Percentiles rank a stretch among this genome's conserved stretches.
phyloP scores from a whole-genome alignment of 2,329 filamentous ascomycete genomes.

The Parastagonospora avenae region DNA sequence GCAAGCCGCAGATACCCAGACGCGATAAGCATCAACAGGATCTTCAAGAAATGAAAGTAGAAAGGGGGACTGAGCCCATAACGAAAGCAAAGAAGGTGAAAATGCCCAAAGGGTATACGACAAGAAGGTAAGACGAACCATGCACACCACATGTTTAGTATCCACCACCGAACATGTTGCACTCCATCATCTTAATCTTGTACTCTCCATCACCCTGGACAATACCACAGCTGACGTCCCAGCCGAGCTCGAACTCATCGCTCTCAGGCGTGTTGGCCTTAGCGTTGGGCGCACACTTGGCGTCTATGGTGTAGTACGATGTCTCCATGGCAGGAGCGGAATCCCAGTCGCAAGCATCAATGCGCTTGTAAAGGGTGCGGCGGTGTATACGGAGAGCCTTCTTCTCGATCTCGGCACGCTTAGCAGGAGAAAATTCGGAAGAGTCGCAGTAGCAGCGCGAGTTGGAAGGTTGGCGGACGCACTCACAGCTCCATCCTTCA shows the following conservation, averaged over 20 bases:
- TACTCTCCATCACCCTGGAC: conserved; percentile 52
- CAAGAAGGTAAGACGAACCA: conserved; percentile 2
- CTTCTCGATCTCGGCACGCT: conserved; percentile 35
- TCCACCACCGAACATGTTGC: conserved; percentile 27
- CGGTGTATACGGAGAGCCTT: conserved; percentile 40
- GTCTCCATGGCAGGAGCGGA: conserved; percentile 51
- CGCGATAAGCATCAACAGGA: not conserved
- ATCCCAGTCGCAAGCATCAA: conserved; percentile 42
- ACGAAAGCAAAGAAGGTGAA: conserved; percentile 1
- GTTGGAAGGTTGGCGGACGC: conserved; percentile 27
- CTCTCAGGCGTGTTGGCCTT: conserved; percentile 27
- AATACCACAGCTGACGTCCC: conserved; percentile 44
- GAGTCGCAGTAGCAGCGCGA: conserved; percentile 31
- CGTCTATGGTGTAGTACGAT: conserved; percentile 47
- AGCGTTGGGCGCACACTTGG: conserved; percentile 43
- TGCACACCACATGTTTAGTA: not conserved
- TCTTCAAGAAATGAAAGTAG: not conserved
- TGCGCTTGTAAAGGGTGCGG: conserved; percentile 36
- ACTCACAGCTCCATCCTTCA: conserved; percentile 38
- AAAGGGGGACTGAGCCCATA: conserved; percentile 1
- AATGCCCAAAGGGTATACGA: conserved; percentile 1
- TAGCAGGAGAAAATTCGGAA: conserved; percentile 20
- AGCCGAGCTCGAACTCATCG: conserved; percentile 48
- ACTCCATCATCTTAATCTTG: conserved; percentile 47
- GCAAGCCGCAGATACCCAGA: not conserved